Evolutionary conservation across 2,329 filamentous ascomycete species (phyloP).

Genomic region (Fusarium staphyleae): DNA sequence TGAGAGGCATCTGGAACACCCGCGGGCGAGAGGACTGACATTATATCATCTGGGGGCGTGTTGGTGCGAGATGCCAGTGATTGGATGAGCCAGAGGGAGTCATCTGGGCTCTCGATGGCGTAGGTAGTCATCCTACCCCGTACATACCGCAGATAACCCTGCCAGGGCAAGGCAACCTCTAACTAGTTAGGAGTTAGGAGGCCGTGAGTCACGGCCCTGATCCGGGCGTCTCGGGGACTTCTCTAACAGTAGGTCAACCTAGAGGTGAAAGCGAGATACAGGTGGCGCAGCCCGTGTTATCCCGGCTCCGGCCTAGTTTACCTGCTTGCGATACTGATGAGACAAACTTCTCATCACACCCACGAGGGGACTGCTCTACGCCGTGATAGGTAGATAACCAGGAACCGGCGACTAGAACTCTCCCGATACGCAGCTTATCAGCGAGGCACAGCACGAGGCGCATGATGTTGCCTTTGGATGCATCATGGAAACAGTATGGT

Average conservation of each 20-base stretch:
- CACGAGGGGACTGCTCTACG: not conserved
- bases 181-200: no score
- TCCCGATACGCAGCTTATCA: conserved; percentile 23
- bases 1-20: conserved; percentile 35
- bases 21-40: conserved; percentile 22
- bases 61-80: conserved; percentile 27
- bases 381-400: conserved; percentile 19
- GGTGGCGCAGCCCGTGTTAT: conserved; percentile 23
- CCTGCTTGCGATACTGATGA: not conserved
- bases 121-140: conserved; percentile 7
- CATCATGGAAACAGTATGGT: not conserved
- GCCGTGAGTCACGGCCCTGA: conserved; percentile 31
- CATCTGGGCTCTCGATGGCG: conserved; percentile 37
- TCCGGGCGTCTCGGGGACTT: conserved; percentile 14
- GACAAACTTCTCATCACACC: not conserved
- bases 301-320: not conserved
- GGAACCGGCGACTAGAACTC: not conserved
- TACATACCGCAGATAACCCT: not conserved
- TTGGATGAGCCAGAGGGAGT: conserved; percentile 36
- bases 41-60: conserved; percentile 36
- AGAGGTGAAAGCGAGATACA: not conserved
- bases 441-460: conserved; percentile 29
- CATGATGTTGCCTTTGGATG: conserved; percentile 20
- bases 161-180: conserved; percentile 13
- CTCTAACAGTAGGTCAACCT: not conserved